These are phyloP conservation scores for Aspergillus unguis DNA, from an alignment of 2,329 filamentous ascomycete genomes.

Conservation along the genomic window DNA sequence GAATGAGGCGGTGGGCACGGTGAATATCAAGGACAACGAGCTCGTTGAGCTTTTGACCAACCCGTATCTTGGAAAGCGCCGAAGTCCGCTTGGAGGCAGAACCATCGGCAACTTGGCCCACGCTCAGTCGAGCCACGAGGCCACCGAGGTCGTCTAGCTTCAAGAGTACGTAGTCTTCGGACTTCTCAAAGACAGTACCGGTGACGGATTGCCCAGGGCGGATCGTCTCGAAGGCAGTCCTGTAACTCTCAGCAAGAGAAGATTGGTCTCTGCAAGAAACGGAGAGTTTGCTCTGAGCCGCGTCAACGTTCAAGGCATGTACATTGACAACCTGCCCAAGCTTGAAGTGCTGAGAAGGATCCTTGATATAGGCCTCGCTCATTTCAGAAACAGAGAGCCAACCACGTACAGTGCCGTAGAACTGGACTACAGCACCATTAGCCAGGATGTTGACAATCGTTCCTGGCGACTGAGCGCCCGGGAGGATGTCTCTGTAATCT, in stretches of 20 bases:
- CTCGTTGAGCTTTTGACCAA: conserved; percentile 77
- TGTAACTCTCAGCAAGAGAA: conserved; percentile 73
- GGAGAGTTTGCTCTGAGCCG: conserved; percentile 66
- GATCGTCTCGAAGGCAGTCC: conserved; percentile 67
- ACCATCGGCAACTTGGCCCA: conserved; percentile 81
- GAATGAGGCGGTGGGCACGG: conserved; percentile 69
- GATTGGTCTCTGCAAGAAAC: conserved; percentile 92
- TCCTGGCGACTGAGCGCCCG: conserved; percentile 76
- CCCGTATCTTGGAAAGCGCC: conserved; percentile 73
- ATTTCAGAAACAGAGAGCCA: conserved; percentile 94
- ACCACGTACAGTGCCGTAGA: conserved; percentile 77
- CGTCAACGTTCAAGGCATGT: conserved; percentile 76
- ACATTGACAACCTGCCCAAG: conserved; percentile 88
- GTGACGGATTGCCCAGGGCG: conserved; percentile 70
- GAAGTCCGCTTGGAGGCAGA: conserved; percentile 73
- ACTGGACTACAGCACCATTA: conserved; percentile 83
- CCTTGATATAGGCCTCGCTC: conserved; percentile 93
- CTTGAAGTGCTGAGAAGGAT: conserved; percentile 85
- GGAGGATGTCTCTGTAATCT: conserved; percentile 67
- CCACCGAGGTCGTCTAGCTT: conserved; percentile 67
- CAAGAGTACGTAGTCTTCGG: conserved; percentile 69
- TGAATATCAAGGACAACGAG: conserved; percentile 86
- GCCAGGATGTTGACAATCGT: conserved; percentile 79
- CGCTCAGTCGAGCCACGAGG: conserved; percentile 71
- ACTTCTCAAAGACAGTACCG: conserved; percentile 78